Percentiles rank a stretch among this genome's conserved stretches.
These are phyloP conservation scores for Thalassiosira livingstoniorum DNA, from an alignment of 352 stramenopile species.

Conservation along the genomic window DNA sequence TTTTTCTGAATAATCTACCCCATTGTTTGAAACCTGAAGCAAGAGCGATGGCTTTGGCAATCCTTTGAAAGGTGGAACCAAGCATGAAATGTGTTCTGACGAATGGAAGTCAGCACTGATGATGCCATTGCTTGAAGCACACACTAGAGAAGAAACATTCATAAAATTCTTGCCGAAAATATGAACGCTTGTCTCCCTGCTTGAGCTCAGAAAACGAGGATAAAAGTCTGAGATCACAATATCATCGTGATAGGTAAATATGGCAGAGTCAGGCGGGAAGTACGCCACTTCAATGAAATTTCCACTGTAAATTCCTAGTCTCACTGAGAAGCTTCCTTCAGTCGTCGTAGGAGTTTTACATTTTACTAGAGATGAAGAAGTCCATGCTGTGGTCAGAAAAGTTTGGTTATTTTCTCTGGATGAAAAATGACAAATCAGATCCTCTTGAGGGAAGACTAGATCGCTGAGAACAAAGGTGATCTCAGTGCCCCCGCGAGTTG, in stretches of 20 bases:
- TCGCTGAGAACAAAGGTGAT: background rate
- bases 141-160: background rate
- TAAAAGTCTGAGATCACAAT: background rate
- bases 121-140: background rate
- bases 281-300: slow-evolving; percentile 11
- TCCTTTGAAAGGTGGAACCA: background rate
- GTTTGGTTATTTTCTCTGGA: background rate
- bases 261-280: background rate
- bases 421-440: slow-evolving; percentile 6
- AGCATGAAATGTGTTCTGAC: background rate
- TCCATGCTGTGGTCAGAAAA: background rate
- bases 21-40: background rate
- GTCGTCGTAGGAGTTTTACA: background rate
- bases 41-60: background rate
- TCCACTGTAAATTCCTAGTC: slow-evolving; percentile 7
- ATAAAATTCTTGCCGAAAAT: background rate
- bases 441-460: slow-evolving; percentile 8
- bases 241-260: background rate
- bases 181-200: background rate
- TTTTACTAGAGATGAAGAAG: slow-evolving; percentile 13
- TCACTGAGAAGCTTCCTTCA: slow-evolving; percentile 6
- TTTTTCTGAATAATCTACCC: background rate
- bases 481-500: background rate
- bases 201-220: background rate
- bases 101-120: background rate